phyloP scores from a whole-genome alignment of 441 rosid genomes.

The Arabidopsis hybrid region DNA sequence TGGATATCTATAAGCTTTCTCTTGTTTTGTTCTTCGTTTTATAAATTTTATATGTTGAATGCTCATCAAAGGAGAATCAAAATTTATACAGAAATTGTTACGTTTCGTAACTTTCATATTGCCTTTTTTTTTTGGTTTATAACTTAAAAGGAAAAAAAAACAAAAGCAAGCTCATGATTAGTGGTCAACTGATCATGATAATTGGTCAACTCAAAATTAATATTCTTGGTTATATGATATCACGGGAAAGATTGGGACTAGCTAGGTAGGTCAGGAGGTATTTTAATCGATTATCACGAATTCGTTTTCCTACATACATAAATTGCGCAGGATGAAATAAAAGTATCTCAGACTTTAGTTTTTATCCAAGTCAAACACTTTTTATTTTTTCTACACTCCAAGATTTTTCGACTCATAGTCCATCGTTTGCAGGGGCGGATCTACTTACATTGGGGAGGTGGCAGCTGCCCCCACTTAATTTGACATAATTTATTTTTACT shows the following conservation, averaged over 20 bases:
- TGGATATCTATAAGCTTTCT: not conserved
- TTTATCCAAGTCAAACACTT: not conserved
- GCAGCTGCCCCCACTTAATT: too few relatives aligned
- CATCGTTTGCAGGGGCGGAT: too few relatives aligned
- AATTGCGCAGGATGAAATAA: not conserved
- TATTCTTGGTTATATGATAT: not conserved
- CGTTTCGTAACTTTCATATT: constrained; percentile 11
- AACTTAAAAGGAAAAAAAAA: not conserved
- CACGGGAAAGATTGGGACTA: not conserved
- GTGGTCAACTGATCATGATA: not conserved
- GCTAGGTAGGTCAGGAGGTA: not conserved
- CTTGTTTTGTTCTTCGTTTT: constrained; percentile 9
- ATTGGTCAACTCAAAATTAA: not conserved
- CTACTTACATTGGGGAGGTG: too few relatives aligned
- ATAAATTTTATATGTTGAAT: constrained; percentile 26
- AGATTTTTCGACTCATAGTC: not conserved
- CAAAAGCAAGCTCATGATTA: not conserved
- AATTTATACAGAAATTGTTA: constrained; percentile 26
- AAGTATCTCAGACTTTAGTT: not conserved
- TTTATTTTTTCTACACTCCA: not conserved
- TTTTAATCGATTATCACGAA: not conserved
- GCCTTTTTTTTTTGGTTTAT: not conserved
- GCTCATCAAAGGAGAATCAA: constrained; percentile 58
- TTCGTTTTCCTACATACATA: constrained; percentile 3
- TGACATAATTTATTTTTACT: too few relatives aligned